A percentile compares a stretch with the other conserved stretches of the same genome.
phyloP scores from a whole-genome alignment of 2,329 filamentous ascomycete genomes.

The Alternaria panax region DNA sequence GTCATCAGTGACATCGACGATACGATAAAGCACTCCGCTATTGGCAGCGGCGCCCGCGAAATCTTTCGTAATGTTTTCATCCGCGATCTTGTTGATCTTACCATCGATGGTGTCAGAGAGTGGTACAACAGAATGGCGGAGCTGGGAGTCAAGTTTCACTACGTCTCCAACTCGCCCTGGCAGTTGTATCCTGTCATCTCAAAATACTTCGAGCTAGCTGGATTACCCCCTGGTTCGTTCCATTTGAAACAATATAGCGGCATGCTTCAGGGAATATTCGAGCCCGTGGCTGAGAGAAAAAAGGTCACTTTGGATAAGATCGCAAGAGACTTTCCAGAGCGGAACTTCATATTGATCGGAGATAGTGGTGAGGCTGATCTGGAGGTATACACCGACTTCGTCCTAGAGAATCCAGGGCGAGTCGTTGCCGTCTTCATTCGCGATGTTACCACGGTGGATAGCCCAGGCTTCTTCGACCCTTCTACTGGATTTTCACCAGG shows the following conservation, averaged over 20 bases:
- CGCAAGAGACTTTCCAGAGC: conserved; percentile 84
- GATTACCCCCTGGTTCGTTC: conserved; percentile 85
- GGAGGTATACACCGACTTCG: conserved; percentile 96
- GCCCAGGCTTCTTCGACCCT: conserved; percentile 79
- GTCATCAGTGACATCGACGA: conserved; percentile 98
- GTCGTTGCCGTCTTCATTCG: conserved; percentile 91
- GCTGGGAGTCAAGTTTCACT: conserved; percentile 88
- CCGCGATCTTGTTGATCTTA: conserved; percentile 80
- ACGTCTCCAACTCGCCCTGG: conserved; percentile 99
- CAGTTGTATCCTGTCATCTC: conserved; percentile 91
- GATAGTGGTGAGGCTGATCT: conserved; percentile 97
- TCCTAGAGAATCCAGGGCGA: conserved; percentile 79
- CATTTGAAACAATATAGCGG: conserved; percentile 96
- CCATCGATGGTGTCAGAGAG: conserved; percentile 83
- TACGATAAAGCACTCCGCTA: conserved; percentile 95
- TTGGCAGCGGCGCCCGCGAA: conserved; percentile 83
- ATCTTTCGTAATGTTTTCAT: conserved; percentile 98
- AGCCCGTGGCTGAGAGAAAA: conserved; percentile 94
- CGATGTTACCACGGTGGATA: conserved; percentile 85
- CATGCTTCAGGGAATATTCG: conserved; percentile 97
- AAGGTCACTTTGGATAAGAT: conserved; percentile 86
- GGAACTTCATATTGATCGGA: conserved; percentile 89
- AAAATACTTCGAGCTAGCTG: conserved; percentile 81
- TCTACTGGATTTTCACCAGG: conserved; percentile 53
- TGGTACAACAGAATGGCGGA: conserved; percentile 84